Base-by-base conservation (phyloP, 345 rosid species). In the Aquilaria malaccensis region DNA sequence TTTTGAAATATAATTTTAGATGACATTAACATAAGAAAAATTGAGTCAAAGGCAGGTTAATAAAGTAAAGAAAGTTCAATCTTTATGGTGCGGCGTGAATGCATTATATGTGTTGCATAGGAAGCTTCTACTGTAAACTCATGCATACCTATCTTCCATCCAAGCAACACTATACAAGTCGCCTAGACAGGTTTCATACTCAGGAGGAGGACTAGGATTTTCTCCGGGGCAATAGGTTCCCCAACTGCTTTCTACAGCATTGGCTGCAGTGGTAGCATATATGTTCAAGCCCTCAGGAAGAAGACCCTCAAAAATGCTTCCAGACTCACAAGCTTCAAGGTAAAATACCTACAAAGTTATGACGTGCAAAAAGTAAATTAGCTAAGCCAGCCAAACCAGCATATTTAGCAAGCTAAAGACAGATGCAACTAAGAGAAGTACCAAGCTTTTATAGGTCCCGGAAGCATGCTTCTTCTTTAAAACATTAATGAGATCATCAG, bases 261-360 rank as follows among this genome's bases (percentile, higher is more conserved):
- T 95, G 57, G 97, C 31, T 2, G 99, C 96, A 57, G 97, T 95
- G 68, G 97, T 91, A 66, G 93, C 97, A 70, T 91, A 95, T 57
- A 91, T 95, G 72, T 91, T 91, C 62, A 95, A 74, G 72, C 83
- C 91, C 70, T 88, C 82, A 1, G 88, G 86, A 77, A 95, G 99
- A 83, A 95, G 81, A 66, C 97, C 97, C 83, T 91, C 97, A 66
- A 95, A 95, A 68, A 95, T 86, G 74, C 99, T 95, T 70, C 97
- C 97, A 50, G 97, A 91, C 65, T 95, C 99, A 79, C 99, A 95
- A 68, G 99, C 97, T 85, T 95, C 99, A 2, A 95, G 95, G 76
- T 95, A 95, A 73, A 95, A 95, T 61, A 91, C 96, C 99, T 95
- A 64, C 70, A 77, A 31, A 65, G 70, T 22, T 3, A 9, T 72